Evolutionary conservation across 2,329 filamentous ascomycete species (phyloP), one percentile per base, ranked within the genome.

Genomic region (Trichophyton benhamiae): DNA sequence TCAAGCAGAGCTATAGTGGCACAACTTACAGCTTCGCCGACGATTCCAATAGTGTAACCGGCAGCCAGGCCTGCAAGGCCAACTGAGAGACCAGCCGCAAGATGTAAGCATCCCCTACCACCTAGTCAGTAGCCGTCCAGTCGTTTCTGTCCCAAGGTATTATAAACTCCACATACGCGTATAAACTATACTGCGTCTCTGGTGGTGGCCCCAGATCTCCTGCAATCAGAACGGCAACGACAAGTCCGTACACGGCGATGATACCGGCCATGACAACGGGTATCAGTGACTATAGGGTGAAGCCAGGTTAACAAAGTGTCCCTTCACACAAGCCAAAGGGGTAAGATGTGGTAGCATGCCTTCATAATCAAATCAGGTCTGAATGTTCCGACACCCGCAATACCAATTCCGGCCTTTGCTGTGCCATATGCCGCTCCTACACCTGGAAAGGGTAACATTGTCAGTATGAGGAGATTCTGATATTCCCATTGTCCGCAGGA

Each of bases 171-270:
- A 78, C 84, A 65, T 80, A 89, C 86, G 83, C 87, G 78, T 94
- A 99, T 66, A 97, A 80, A 71, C 86, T 91, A 78, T 95, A 96
- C 72, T 81, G 81, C 66, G 82, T 78, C 20, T 77, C 77, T 15
- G 82, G 80, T 62, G 87, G 87, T 30, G 91, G 88, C 58, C 81
- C 82, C 74, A 97, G 85, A 74, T 96, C 90, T 75, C 90, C 87
- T 61, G 91, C 89, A 74, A 99, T 99, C 68, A 99, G 84, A 71
- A 99, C 94, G 17, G 92, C 88, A 68, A 99, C 91, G 70, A 99
- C 94, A 68, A 99, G 88, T 59, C 91, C 89, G 78, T 99, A 99
- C 67, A 99, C 94, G 62, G 94, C 94, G 71, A 99, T 90, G 73
- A 99, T 99, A 84, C 94, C 94, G 69, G 94, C 95, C 94, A 99